A percentile compares a stretch with the other conserved stretches of the same genome.
Evolutionary conservation across 2,329 filamentous ascomycete species (phyloP).

Genomic region (Fusarium concolor): DNA sequence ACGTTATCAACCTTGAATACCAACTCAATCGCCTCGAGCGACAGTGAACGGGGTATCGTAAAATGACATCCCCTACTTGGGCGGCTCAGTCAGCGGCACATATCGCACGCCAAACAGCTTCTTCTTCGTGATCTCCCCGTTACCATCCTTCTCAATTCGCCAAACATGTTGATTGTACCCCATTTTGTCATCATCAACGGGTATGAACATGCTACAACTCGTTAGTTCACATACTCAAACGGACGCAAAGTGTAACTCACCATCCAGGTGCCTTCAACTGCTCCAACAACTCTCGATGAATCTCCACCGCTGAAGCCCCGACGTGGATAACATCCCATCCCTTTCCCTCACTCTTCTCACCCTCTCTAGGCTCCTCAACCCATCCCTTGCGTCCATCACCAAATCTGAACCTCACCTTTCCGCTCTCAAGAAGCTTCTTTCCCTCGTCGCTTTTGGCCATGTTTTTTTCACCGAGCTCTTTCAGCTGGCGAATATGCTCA

Average conservation of each 20-base stretch:
- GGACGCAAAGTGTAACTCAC: conserved; percentile 48
- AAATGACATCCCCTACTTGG: conserved; percentile 45
- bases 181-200: conserved; percentile 68
- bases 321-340: conserved; percentile 96
- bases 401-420: conserved; percentile 76
- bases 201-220: conserved; percentile 75
- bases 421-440: conserved; percentile 67
- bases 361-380: conserved; percentile 57
- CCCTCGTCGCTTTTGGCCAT: conserved; percentile 73
- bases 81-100: conserved; percentile 80
- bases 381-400: conserved; percentile 80
- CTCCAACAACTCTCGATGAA: conserved; percentile 78
- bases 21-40: background rate
- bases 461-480: conserved; percentile 72
- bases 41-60: background rate
- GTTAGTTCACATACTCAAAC: conserved; percentile 19
- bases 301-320: conserved; percentile 81
- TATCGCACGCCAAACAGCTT: conserved; percentile 79
- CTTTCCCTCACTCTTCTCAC: conserved; percentile 59
- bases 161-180: conserved; percentile 73
- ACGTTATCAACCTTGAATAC: background rate
- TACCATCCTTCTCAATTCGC: conserved; percentile 76
- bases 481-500: conserved; percentile 76
- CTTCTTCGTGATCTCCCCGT: conserved; percentile 70
- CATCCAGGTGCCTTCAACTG: conserved; percentile 84